Evolutionary conservation across 106 monocot species (phyloP).

Genomic region (Ottelia alismoides): DNA sequence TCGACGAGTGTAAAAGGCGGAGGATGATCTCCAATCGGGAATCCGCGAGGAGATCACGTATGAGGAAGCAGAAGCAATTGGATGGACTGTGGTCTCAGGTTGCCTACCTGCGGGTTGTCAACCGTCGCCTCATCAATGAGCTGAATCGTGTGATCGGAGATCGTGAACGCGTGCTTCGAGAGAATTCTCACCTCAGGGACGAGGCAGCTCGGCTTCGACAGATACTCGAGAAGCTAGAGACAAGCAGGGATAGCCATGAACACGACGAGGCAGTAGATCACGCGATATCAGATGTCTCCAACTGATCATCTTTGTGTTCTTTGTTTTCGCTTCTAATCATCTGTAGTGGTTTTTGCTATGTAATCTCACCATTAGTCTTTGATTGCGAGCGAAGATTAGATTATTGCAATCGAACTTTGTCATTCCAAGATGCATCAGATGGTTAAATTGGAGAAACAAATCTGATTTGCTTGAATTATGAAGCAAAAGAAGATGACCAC

Average conservation of each 20-base stretch:
- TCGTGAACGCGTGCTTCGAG: constrained; percentile 14
- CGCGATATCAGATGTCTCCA: too few relatives aligned
- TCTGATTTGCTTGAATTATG: too few relatives aligned
- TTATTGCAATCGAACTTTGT: too few relatives aligned
- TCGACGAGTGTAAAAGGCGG: constrained; percentile 51
- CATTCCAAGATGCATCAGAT: too few relatives aligned
- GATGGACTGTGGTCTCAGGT: constrained; percentile 63
- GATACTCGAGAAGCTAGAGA: constrained; percentile 21
- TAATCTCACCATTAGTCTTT: too few relatives aligned
- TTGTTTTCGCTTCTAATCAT: too few relatives aligned
- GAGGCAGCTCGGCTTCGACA: constrained; percentile 28
- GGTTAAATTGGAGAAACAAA: too few relatives aligned
- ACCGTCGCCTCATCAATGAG: constrained; percentile 62
- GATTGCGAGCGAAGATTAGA: too few relatives aligned
- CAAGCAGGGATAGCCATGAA: neutral
- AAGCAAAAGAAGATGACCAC: too few relatives aligned
- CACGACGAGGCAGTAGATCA: neutral
- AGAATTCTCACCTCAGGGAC: constrained; percentile 39
- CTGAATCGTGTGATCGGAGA: constrained; percentile 42
- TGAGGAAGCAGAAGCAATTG: constrained; percentile 88
- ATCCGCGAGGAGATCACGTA: constrained; percentile 77
- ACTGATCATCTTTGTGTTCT: too few relatives aligned
- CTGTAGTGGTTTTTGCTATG: too few relatives aligned
- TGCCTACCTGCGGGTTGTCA: constrained; percentile 26
- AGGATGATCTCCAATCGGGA: constrained; percentile 89